Evolutionary conservation across 179 eudicot species (phyloP), one percentile per base, ranked within the genome.

Genomic region (Amaranthus tricolor): DNA sequence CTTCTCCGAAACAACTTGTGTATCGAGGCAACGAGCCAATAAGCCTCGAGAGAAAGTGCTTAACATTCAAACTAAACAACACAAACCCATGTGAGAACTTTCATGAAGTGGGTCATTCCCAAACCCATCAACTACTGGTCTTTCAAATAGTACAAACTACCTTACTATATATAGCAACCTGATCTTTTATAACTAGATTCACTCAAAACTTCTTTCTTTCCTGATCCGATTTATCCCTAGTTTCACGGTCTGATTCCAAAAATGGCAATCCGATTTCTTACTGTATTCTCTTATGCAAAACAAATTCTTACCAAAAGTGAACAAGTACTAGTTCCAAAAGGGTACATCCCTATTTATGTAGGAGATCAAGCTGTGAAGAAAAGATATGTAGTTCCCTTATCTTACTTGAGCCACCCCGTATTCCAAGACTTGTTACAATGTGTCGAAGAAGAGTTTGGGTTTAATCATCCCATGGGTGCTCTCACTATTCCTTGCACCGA

Each of bases 321-420:
- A n/a, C 78, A 79, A 77, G 81, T 68, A 31, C 40, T 31, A 68
- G 84, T 84, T 56, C 89, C 87, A 7, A 87, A 81, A 68, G 88
- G 89, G 1, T 50, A 82, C 67, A 21, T 83, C 19, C 81, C 85
- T 2, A 88, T 87, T 21, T 81, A 87, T 40, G 88, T 87, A 50
- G 93, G 91, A 15, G 87, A 86, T 20, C 73, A 73, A 66, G 73
- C 78, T 5, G 79, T 78, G 1, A 86, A 77, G 76, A 82, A 84
- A 68, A 61, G 88, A 59, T 82, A 62, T 51, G 72, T 82, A 56
- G 82, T 82, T 12, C 85, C 82, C 19, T 20, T 85, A 14, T 75
- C 84, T 20, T 85, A 74, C 66, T 75, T 84, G 76, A 82, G 76
- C 73, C 77, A 84, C 40, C 85, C 84, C 16, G 68, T 64, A 16